Base-by-base conservation (phyloP, 345 rosid species). In the Lepidium didymum region DNA sequence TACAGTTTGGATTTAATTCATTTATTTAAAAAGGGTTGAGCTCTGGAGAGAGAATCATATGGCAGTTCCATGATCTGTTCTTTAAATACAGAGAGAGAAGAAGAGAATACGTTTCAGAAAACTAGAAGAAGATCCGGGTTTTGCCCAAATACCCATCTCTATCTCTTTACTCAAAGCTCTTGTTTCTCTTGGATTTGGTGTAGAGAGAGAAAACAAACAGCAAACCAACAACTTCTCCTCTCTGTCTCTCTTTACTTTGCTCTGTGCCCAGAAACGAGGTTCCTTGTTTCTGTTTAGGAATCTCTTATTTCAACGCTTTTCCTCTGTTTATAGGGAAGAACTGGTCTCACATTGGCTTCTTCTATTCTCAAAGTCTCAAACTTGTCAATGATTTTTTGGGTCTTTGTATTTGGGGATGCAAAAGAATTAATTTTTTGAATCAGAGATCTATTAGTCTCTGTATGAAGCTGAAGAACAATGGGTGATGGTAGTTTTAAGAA, bases 401-500 rank as follows among this genome's bases (percentile, higher is more conserved):
- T 59, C 13, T 69, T 18, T 31, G 53, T 70, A 68, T 38, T 13
- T 8, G 68, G 37, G 42, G 43, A 31, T 13, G 54, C 34, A 34
- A 69, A 35, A 69, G 67, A 27, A 25, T 41, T 62, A 16, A 4
- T 18, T 9, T 23, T 12, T 9, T 8, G 25, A 53, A 52, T 34
- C 56, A 42, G 73, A 54, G 67, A 66, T 74, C 73, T 42, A 41
- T 37, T 3, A 40, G 10, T 53, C 37, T 53, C 50, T 62, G 70
- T 76, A 82, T 87, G 92, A 84, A 56, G 80, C 67, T 72, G 69
- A 68, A 86, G 81, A 67, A 86, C 84, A 81, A 92, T 92, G 98
- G 85, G 89, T 73, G 87, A 87, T 86, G 96, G 59, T 68, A 86
- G 64, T 80, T 60, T 85, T 75, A 86, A 85, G 86, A 92, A 81